Base-by-base conservation (phyloP, 2,329 filamentous ascomycete genomes). In the Ophiosphaerella korrae region DNA sequence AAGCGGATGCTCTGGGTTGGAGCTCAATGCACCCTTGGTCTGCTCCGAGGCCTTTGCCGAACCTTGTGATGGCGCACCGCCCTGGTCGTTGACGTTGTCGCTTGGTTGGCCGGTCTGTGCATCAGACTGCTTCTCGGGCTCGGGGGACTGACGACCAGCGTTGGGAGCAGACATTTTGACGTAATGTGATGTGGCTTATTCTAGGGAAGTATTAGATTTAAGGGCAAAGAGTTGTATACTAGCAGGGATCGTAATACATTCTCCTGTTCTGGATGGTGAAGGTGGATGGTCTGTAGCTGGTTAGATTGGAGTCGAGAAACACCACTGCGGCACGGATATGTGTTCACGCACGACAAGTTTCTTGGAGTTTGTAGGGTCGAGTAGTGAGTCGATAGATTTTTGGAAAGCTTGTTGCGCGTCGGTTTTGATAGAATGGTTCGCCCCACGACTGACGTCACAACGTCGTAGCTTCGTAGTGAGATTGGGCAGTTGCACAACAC, bases 141-240 rank as follows among this genome's bases (percentile, higher is more conserved):
- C 78, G 55, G 91, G 92, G 29, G 91, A 96, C 76, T 96, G 83
- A 69, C 87, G 86, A 72, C 89, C 88, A 75, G 83, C 75, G 68
- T 80, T 76, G 59, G 78, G 82, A 49, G 82, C 80, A 64, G 88
- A 86, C 88, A 91, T 90, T 29, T 29, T 29, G 26, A 9, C 3
- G 26, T 11, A 67, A 58, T 85, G 37, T 60, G 47, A 35, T 18
- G 21, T 42, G 66, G 58, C 73, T 57, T 54, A 58, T 63, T 52
- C 38, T 42, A 45, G 21, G 9, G 52, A 23, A 50, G 18, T 34
- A 32, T 42, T 39, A 21, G n/a, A 18, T 35, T 31, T 37, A 39
- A 4, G 14, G 31, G n/a, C 23, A 18, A 26, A 23, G 26, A 39
- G 11, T 29, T 7, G 26, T 29, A 29, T 29, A 11, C 11, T 4